Evolutionary conservation across 2,329 filamentous ascomycete species (phyloP).

Genomic region (Talaromyces verruculosus): DNA sequence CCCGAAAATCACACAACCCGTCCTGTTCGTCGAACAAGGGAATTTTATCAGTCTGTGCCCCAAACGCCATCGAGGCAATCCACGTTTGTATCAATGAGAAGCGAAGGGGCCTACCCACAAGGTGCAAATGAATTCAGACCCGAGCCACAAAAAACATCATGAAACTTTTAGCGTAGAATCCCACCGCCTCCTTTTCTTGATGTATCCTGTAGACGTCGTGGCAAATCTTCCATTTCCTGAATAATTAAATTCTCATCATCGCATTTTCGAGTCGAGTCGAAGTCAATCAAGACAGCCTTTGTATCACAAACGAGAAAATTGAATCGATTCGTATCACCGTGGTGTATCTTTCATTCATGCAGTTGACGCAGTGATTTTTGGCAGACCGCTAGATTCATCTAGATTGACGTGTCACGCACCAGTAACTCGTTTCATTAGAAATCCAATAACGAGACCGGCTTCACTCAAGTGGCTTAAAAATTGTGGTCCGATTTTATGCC

Average conservation of each 20-base stretch:
- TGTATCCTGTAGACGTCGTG: background rate
- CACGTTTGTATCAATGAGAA: too few species aligned
- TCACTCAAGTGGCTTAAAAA: conserved; percentile 45
- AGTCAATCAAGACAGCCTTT: background rate
- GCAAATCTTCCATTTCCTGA: background rate
- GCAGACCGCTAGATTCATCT: conserved; percentile 25
- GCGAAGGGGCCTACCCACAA: too few species aligned
- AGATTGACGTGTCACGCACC: conserved; percentile 28
- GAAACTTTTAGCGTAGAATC: background rate
- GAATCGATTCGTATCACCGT: background rate
- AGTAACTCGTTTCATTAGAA: conserved; percentile 36
- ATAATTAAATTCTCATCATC: background rate
- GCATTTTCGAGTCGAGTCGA: background rate
- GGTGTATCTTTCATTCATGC: background rate
- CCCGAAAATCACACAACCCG: too few species aligned
- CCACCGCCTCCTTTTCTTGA: background rate
- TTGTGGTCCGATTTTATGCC: conserved; percentile 36
- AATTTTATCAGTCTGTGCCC: too few species aligned
- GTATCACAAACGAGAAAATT: background rate
- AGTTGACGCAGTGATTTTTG: background rate
- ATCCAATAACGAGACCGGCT: conserved; percentile 41
- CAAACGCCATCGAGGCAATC: too few species aligned
- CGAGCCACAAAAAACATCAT: too few species aligned
- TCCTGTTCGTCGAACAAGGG: too few species aligned
- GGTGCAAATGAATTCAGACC: too few species aligned